Percentiles rank a stretch among this genome's conserved stretches.
Conservation (phyloP, 768 basidiomycete genomes). For the Podaxis pistillaris region DNA sequence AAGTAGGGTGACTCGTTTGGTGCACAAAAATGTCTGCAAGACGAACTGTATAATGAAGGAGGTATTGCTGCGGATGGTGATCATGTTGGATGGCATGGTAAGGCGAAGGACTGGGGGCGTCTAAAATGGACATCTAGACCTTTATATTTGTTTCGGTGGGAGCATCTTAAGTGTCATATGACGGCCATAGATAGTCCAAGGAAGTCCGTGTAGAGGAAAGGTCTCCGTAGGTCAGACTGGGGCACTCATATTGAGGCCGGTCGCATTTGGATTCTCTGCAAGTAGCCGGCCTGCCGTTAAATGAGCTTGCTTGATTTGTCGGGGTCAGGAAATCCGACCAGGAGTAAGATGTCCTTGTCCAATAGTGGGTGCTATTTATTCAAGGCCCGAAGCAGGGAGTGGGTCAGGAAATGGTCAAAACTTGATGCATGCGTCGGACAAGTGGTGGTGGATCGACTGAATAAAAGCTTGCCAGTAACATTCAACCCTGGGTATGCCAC, state of each 20-base stretch:
- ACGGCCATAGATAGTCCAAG: not conserved
- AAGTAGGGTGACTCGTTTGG: slow-evolving; percentile 25
- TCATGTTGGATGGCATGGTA: not conserved
- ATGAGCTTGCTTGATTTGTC: not conserved
- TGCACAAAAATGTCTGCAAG: slow-evolving; percentile 27
- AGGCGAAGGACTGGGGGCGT: not conserved
- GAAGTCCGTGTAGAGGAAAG: not conserved
- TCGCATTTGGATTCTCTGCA: not conserved
- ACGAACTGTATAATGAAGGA: slow-evolving; percentile 24
- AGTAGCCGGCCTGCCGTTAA: not conserved
- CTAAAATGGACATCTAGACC: not conserved
- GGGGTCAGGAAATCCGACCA: not conserved
- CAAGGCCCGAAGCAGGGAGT: no score
- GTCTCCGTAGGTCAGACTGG: not conserved
- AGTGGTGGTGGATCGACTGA: not conserved
- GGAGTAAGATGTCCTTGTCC: not conserved
- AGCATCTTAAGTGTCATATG: not conserved
- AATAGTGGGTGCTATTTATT: no score
- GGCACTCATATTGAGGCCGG: not conserved
- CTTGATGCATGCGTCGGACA: not conserved
- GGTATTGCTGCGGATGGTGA: slow-evolving; percentile 5
- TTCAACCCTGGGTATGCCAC: not conserved
- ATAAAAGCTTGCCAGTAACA: not conserved
- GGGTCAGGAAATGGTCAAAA: no score
- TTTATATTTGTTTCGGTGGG: not conserved